Percentiles rank a stretch among this genome's conserved stretches.
Evolutionary conservation across 139 green algal genomes (phyloP).

Genomic region (Tetradesmus lagerheimii): DNA sequence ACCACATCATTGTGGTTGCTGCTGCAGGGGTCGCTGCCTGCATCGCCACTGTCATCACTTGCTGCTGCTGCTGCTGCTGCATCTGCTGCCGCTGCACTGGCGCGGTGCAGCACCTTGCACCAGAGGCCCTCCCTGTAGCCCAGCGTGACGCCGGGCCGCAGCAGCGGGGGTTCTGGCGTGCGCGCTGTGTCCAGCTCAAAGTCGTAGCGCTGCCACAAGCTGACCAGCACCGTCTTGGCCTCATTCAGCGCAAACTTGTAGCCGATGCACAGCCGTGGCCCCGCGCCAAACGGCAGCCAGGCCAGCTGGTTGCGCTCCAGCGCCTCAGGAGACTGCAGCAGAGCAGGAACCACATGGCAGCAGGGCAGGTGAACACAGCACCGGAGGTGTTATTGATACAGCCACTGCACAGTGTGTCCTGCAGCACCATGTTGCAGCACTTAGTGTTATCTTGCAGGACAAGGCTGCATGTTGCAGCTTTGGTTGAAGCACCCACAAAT

Average conservation of each 20-base stretch:
- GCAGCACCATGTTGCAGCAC: neutral
- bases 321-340: constrained; percentile 20
- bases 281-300: constrained; percentile 67
- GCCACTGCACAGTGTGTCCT: no score
- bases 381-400: neutral
- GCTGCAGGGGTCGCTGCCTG: neutral
- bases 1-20: neutral
- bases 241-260: constrained; percentile 71
- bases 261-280: constrained; percentile 70
- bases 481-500: neutral
- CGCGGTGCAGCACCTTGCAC: constrained; percentile 10
- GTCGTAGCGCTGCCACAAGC: constrained; percentile 53
- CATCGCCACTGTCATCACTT: neutral
- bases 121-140: constrained; percentile 48
- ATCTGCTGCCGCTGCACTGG: neutral
- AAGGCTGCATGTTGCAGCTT: neutral
- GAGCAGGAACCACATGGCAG: neutral
- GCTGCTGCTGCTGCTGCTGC: neutral
- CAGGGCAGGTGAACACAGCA: neutral
- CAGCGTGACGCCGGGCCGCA: constrained; percentile 57
- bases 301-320: constrained; percentile 48
- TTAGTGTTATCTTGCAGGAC: neutral
- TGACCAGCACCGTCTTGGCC: constrained; percentile 60
- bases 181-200: constrained; percentile 17
- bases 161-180: constrained; percentile 37